A percentile compares a stretch with the other conserved stretches of the same genome.
These are phyloP conservation scores for Myriosclerotinia duriaeana DNA, from an alignment of 2,329 filamentous ascomycete species.

Conservation along the genomic window DNA sequence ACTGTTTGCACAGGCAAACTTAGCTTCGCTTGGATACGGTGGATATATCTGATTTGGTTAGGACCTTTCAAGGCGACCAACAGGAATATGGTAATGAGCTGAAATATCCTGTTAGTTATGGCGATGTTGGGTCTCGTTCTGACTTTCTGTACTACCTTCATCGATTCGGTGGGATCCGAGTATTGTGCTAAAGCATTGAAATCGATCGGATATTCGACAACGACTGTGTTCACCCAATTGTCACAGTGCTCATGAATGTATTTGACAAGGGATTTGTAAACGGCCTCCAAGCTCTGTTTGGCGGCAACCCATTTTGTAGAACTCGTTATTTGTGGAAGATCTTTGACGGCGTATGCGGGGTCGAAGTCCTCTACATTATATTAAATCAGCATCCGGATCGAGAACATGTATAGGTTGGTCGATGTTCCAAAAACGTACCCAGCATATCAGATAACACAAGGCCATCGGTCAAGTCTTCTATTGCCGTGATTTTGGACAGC, in stretches of 20 bases:
- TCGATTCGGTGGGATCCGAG: conserved; percentile 54
- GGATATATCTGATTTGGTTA: conserved; percentile 55
- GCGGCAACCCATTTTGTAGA: conserved; percentile 42
- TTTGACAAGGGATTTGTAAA: conserved; percentile 55
- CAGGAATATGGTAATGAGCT: conserved; percentile 63
- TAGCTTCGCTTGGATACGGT: conserved; percentile 45
- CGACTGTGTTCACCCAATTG: conserved; percentile 51
- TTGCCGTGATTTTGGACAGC: conserved; percentile 33
- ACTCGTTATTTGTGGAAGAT: conserved; percentile 49
- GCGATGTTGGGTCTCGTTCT: conserved; percentile 5
- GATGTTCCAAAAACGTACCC: conserved; percentile 37
- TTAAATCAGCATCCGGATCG: conserved; percentile 38
- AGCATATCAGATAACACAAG: conserved; percentile 40
- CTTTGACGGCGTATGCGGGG: conserved; percentile 53
- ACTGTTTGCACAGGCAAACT: conserved; percentile 48
- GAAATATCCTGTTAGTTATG: conserved; percentile 36
- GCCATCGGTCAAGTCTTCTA: conserved; percentile 42
- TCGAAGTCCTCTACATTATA: conserved; percentile 54
- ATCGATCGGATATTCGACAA: conserved; percentile 50
- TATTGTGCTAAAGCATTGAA: conserved; percentile 59
- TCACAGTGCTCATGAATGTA: conserved; percentile 54
- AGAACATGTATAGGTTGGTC: conserved; percentile 41
- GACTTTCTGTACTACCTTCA: conserved; percentile 46
- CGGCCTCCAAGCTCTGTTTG: conserved; percentile 52
- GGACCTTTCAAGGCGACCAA: conserved; percentile 61